Evolutionary conservation across 495 filamentous ascomycete species (phyloP), one percentile per base, ranked within the genome.

Genomic region (Penicillium turbatum): DNA sequence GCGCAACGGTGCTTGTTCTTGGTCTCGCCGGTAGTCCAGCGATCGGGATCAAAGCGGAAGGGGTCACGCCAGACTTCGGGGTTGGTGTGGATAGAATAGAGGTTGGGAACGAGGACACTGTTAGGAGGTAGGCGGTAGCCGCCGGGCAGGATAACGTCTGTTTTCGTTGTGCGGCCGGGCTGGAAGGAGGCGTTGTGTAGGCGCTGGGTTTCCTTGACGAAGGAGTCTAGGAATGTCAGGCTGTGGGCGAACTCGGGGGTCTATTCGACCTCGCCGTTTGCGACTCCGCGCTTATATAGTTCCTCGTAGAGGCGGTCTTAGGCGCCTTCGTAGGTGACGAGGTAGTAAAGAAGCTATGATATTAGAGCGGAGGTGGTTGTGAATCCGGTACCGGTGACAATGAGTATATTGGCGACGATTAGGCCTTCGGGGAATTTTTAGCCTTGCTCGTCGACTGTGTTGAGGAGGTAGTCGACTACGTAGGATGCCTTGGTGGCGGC

Each of bases 141-240:
- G 1, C 81, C 79, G 0, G 82, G 82, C 2, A 85, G 51, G 26
- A 83, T 62, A 1, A 77, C 60, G 27, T 82, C 79, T 0, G 54
- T 62, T 40, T 77, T 77, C 12, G 76, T 66, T 8, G 71, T 83
- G 8, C 82, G 72, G 6, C 67, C 79, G 0, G 82, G 73, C 56
- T 84, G 80, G 64, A 77, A 84, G 4, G 71, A 75, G 7, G 82
- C 69, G 55, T 78, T 82, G 67, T 84, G 80, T 6, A 74, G 64
- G 2, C 80, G 71, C 42, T 79, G 81, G 0, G 72, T 76, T 56
- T 84, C 82, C 57, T 85, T 82, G 67, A 85, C 60, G 61, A 75
- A 80, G 10, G 69, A 74, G 51, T 81, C 79, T 12, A 83, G 71
- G 52, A 73, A 81, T 5, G 64, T 51, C 13, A 83, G 65, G 29